These are phyloP conservation scores for Trypanosoma lewisi DNA, from an alignment of 208 protist species.

Conservation along the genomic window DNA sequence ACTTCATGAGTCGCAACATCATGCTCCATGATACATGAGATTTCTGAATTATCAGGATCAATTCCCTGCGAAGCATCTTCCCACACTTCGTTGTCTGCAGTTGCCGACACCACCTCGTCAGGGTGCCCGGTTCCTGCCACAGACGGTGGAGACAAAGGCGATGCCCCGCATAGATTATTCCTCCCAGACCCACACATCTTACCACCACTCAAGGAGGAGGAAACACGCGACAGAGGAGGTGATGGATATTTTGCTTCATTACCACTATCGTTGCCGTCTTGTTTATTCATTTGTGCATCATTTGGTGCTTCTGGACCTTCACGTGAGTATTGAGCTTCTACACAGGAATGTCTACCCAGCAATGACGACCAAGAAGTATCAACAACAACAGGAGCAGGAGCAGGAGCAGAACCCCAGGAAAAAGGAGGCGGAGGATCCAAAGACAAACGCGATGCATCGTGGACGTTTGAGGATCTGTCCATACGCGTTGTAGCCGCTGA, in stretches of 20 bases:
- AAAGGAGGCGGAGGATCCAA: not conserved
- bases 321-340: not conserved
- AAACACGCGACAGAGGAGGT: not conserved
- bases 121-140: slow-evolving; percentile 14
- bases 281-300: not conserved
- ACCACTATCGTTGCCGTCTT: not conserved
- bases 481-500: not conserved
- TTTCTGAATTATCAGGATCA: not conserved
- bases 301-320: not conserved
- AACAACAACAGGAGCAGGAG: not conserved
- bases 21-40: not conserved
- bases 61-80: not conserved
- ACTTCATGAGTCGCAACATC: not conserved
- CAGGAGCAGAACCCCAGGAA: not conserved
- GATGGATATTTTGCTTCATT: not conserved
- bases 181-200: too few species aligned
- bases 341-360: not conserved
- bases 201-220: too few species aligned
- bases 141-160: slow-evolving; percentile 16
- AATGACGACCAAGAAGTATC: slow-evolving; percentile 3
- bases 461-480: not conserved
- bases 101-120: not conserved
- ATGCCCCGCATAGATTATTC: not conserved
- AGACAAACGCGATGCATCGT: slow-evolving; percentile 1
- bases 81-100: not conserved